Evolutionary conservation across 805 yeast species (phyloP), one percentile per base, ranked within the genome.

Genomic region (Pichia paraexigua): DNA sequence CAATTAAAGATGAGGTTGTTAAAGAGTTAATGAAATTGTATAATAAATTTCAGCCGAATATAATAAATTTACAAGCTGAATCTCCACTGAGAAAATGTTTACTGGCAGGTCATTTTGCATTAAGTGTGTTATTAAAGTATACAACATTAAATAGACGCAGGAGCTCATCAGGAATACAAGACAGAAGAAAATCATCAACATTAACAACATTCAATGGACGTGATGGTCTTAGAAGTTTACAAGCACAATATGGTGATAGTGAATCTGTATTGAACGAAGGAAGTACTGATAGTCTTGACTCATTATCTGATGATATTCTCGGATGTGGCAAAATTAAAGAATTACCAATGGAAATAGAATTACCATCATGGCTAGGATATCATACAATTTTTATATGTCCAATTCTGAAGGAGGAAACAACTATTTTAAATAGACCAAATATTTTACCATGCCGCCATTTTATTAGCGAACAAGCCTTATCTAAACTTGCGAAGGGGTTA

Each of bases 381-480:
- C 60, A 57, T 47, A 58, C 86, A 1, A 71, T 82, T 1, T 83
- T 81, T 59, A 83, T 83, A 5, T 83, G 89, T 60, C 89, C 89
- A 0, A 84, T 83, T 1, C 68, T 78, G 17, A 82, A 80, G 60
- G 83, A 80, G 53, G 86, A 82, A 58, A 77, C 83, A 1, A 81
- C 85, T n/a, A 20, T 30, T 1, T 69, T 62, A 21, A 80, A 82
- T 56, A 85, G 85, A 8, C 83, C 87, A 2, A 73, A 73, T 79
- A 60, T 57, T 9, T 37, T 57, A 27, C 55, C 55, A 1, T 57
- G 60, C 35, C 45, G 58, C 44, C 92, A 85, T 64, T 70, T 85
- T 9, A 68, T 85, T 2, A 78, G 85, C 0, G 73, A 72, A 55
- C 77, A 76, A 49, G 78, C 83, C 52, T 63, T 83, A 53, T 67